Evolutionary conservation across 2,329 filamentous ascomycete species (phyloP), one percentile per base, ranked within the genome.

Genomic region (Tolypocladium pustulatum): DNA sequence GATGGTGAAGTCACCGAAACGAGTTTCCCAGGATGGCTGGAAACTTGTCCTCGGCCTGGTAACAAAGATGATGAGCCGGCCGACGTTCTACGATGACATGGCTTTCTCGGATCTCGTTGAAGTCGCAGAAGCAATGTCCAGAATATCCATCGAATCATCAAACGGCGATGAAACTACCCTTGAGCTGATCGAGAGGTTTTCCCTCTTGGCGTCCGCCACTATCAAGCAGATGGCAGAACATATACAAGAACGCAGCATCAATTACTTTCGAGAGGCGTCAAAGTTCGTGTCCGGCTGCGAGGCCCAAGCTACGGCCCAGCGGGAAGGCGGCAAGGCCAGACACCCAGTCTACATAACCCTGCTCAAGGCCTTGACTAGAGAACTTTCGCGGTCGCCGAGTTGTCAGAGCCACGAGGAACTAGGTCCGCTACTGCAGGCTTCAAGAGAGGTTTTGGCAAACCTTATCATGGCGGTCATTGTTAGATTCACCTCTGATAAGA

Each of bases 81-180:
- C 80, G 0, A 81, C 78, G 0, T 81, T 81, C 58, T 80, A 82
- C 62, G 70, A 78, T 62, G 71, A 67, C 0, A 75, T 82, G 70
- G 65, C 60, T 1, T 82, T 77, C 55, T 62, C 65, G 0, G 66
- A 75, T 57, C 67, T 75, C 6, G 65, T 71, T 2, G 66, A 68
- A 6, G 61, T 73, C 10, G 73, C 73, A 1, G 67, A 73, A 41
- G 66, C 67, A 8, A 62, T 73, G 59, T 69, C 69, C 10, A 61
- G 58, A 40, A 46, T 71, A 27, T 65, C 64, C 20, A 63, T 63
- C 37, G 67, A 68, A 49, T 58, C 64, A 7, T 59, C 66, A 4
- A 61, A 60, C 2, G 60, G 66, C 36, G 64, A 68, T 34, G 68
- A 67, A 40, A 64, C 61, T 10, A 57, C 69, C 30, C 61, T 69